Evolutionary conservation across 2,329 filamentous ascomycete genomes (phyloP).

Genomic region (Grosmannia serpens): DNA sequence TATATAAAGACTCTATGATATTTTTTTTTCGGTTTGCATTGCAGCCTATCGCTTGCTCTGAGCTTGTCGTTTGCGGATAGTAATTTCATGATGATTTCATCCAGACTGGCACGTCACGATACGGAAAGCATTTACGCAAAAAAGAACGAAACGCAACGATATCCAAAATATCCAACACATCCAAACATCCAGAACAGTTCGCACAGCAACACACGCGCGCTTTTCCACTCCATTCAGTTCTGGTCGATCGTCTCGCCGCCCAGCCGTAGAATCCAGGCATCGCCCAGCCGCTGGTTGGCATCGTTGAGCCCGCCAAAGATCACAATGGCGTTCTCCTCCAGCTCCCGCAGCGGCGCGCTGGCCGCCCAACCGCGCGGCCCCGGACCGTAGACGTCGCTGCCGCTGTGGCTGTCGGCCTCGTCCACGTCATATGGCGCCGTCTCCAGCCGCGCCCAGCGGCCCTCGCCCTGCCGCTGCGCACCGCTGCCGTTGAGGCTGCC

Average conservation of each 20-base stretch:
- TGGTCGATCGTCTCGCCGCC: constrained; percentile 17
- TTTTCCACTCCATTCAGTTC: not conserved
- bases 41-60: not conserved
- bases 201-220: no score
- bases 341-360: constrained; percentile 42
- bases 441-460: constrained; percentile 45
- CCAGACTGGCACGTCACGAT: not conserved
- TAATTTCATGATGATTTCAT: not conserved
- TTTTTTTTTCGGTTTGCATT: not conserved
- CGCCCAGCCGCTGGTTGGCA: constrained; percentile 38
- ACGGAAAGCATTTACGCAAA: not conserved
- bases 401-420: constrained; percentile 28
- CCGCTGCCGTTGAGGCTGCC: constrained; percentile 1
- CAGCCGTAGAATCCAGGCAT: constrained; percentile 54
- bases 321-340: constrained; percentile 48
- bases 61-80: not conserved
- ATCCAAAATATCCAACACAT: not conserved
- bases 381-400: constrained; percentile 32
- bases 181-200: not conserved
- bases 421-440: constrained; percentile 39
- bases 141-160: not conserved
- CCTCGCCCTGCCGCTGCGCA: constrained; percentile 20
- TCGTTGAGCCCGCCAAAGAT: constrained; percentile 49
- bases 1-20: constrained; percentile 6
- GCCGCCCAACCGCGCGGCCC: constrained; percentile 45